Base-by-base conservation (phyloP, 2,329 filamentous ascomycete genomes). In the Trichoderma endophyticum region DNA sequence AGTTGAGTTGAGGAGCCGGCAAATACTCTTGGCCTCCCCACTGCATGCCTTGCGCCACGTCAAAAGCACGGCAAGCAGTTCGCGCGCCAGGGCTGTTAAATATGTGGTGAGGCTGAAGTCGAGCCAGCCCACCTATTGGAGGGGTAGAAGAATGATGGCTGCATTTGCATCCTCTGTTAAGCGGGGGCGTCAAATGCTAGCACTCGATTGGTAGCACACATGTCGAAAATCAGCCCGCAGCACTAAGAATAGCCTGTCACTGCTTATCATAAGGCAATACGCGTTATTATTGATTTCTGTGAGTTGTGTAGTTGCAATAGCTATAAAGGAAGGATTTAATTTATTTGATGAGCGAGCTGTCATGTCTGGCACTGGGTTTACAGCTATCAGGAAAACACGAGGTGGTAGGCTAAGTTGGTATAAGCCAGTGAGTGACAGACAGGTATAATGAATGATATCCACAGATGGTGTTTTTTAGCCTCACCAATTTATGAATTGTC, bases 51-150 rank as follows among this genome's bases (percentile, higher is more conserved):
- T 60, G 56, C 54, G 54, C 56, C 28, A 24, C 24, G 54, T 34
- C 43, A 34, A 51, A 18, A 9, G 8, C 36, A 34, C n/a, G 54
- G 30, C 30, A 5, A 69, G 36, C 28, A 54, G 15, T 61, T 62
- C 30, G 56, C 56, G 56, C 30, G 69, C 61, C 61, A 59, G 34
- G 61, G 62, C 61, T 71, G 51, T 34, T 21, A 34, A 26, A 34
- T 61, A 34, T 36, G 39, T 51, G 34, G 36, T 71, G 69, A 71
- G 69, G 69, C 69, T 71, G 69, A 63, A 70, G n/a, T 39, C 26
- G 36, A 43, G 12, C 15, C 7, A n/a, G 57, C 57, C 65, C 57
- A 30, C 34, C 54, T 36, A 69, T 34, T 69, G 66, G 66, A 69
- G 57, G 66, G 57, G 66, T 51, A 57, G 36, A 60, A 54, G 15